Evolutionary conservation across 768 basidiomycete genomes (phyloP), one percentile per base, ranked within the genome.

Genomic region (Galerina marginata): DNA sequence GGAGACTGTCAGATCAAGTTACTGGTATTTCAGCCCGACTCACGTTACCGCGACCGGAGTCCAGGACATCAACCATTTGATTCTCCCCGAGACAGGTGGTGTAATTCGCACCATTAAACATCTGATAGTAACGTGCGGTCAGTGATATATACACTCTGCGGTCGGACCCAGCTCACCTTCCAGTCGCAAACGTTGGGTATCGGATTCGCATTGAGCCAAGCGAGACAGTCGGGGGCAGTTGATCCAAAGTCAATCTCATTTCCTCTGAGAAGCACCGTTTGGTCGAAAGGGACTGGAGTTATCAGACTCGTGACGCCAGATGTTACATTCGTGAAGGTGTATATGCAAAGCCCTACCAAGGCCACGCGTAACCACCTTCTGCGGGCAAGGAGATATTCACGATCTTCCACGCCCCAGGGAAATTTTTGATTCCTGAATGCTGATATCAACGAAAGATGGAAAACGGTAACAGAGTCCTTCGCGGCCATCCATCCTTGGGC

Each of bases 51-150:
- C 67, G 67, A 5, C 69, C 69, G 2, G 69, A 57, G 33, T 68
- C 69, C 26, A 70, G 45, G 33, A 67, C 64, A 26, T 70, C 66
- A 4, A 64, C 50, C 47, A 69, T 45, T 48, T 70, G 69, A 44
- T 67, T 70, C 59, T 69, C 67, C 6, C 57, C 64, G 11, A 67
- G 56, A 42, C 69, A 70, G 43, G 29, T 64, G 15, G 64, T 68
- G 51, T 65, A 68, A 2, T 20, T 4, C 6, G 52, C 26, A 37
- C 47, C 62, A 1, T 63, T 67, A 48, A 56, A 67, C 1, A 20
- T 4, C 68, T 67, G 39, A 25, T 45, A 47, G 9, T 9, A n/a
- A 43, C 15, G 6, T 4, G 10, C 12, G 7, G 43, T 42, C 15
- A 26, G 51, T 36, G 23, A 53, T 11, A 6, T 20, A 33, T n/a